phyloP scores from a whole-genome alignment of 2,329 filamentous ascomycete genomes.

The Pestalotiopsis sp. region DNA sequence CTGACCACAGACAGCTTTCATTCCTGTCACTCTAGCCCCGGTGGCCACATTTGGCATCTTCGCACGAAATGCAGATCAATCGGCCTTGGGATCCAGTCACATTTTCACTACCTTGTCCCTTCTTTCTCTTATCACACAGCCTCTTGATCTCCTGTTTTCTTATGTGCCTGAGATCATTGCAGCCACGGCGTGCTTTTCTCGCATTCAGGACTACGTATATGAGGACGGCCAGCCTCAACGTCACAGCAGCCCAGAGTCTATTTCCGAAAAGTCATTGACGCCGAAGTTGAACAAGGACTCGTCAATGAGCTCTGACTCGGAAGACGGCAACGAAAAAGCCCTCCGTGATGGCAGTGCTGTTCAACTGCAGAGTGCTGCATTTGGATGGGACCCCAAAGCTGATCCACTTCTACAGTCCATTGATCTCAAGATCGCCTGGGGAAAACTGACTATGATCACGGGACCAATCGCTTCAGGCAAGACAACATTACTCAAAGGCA shows the following conservation, averaged over 20 bases:
- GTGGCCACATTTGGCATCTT: slow-evolving; percentile 14
- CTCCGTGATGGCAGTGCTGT: background rate
- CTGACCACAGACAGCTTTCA: slow-evolving; percentile 11
- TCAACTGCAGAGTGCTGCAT: background rate
- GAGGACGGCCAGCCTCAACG: background rate
- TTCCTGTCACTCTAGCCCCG: slow-evolving; percentile 11
- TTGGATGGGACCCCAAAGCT: slow-evolving; percentile 7
- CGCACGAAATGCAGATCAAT: background rate
- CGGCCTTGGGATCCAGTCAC: slow-evolving; percentile 1
- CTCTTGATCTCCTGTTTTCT: slow-evolving; percentile 12
- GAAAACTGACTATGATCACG: slow-evolving; percentile 35
- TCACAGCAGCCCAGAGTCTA: background rate
- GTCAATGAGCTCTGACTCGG: background rate
- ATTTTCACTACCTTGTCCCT: slow-evolving; percentile 15
- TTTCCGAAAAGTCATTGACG: background rate
- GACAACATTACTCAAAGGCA: slow-evolving; percentile 10
- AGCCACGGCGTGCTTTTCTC: slow-evolving; percentile 11
- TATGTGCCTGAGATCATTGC: slow-evolving; percentile 14
- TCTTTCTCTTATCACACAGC: slow-evolving; percentile 12
- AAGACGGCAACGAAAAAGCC: background rate
- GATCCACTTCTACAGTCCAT: slow-evolving; percentile 27
- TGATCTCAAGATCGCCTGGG: slow-evolving; percentile 27
- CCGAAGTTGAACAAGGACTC: background rate
- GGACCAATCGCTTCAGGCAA: slow-evolving; percentile 16
- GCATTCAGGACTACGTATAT: slow-evolving; percentile 12